Base-by-base conservation (phyloP, 495 filamentous ascomycete genomes). In the Lichenothelia convexa region DNA sequence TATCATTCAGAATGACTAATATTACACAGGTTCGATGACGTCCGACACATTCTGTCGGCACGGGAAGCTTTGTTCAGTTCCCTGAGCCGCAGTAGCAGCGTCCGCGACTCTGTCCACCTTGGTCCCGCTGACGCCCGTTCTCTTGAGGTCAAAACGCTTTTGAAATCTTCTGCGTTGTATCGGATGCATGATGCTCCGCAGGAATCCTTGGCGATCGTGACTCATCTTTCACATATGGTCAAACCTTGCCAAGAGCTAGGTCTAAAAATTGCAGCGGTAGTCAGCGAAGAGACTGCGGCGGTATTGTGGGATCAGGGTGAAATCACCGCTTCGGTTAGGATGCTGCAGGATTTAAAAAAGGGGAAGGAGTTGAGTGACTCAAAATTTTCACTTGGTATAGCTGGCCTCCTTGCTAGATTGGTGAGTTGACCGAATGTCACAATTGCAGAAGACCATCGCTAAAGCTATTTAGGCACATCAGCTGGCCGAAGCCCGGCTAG, bases 261-360 rank as follows among this genome's bases (percentile, higher is more conserved):
- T 0, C 57, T 93, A n/a, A 67, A 73, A 42, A 70, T 93, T 33
- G 74, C 77, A 41, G 79, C 72, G 3, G 74, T 73, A 23, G 70
- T 79, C 18, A 68, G 70, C 41, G 66, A 81, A 30, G 89, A 95
- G 53, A 67, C 75, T 16, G 84, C 89, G 6, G 80, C 80, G 44
- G 83, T 92, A 27, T 60, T 99, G 11, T 99, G 89, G 89, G 84
- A 87, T 37, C 80, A 92, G 50, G 87, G 82, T 12, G 87, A 95
- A 51, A 80, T 80, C 65, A 68, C 75, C n/a, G 68, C 85, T 2
- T 92, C 91, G 1, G 92, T 99, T 33, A 64, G 71, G 27, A 85
- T 94, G 66, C 71, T 95, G 19, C 73, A 85, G 45, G 65, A 72
- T 26, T 61, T 93, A 18, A 68, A 76, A 21, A 63, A 65, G 32